phyloP scores from a whole-genome alignment of 352 stramenopile genomes.

The Phytopythium boreale region DNA sequence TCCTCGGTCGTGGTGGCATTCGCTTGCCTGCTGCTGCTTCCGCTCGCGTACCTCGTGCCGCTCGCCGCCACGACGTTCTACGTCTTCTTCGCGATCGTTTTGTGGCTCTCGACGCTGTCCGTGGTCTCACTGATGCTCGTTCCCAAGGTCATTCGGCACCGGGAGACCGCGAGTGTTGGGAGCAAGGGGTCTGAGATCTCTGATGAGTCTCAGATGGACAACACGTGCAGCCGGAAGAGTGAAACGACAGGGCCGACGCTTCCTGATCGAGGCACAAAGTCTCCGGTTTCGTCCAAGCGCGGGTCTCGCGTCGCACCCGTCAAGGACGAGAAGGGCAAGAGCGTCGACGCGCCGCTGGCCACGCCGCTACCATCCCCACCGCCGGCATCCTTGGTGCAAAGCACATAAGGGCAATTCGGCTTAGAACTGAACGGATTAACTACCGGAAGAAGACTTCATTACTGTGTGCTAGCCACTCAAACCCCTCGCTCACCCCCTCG shows the following conservation, averaged over 20 bases:
- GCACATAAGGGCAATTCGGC: not conserved
- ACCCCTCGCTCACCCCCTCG: too few species aligned
- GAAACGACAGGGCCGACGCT: not conserved
- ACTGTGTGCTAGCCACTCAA: too few species aligned
- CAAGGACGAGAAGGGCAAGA: not conserved
- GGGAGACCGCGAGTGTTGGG: not conserved
- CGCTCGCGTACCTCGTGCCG: slow-evolving; percentile 23
- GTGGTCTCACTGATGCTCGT: slow-evolving; percentile 14
- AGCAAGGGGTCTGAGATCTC: not conserved
- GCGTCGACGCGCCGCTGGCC: not conserved
- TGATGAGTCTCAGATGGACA: not conserved
- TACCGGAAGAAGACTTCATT: too few species aligned
- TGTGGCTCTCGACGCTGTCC: slow-evolving; percentile 5
- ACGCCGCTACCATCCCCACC: not conserved
- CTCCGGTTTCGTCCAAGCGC: not conserved
- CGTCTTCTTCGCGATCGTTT: slow-evolving; percentile 8
- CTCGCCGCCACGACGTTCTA: slow-evolving; percentile 13
- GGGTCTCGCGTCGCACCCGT: not conserved
- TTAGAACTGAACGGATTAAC: too few species aligned
- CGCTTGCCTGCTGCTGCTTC: slow-evolving; percentile 16
- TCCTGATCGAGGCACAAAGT: not conserved
- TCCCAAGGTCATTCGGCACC: slow-evolving; percentile 6
- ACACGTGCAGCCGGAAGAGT: not conserved
- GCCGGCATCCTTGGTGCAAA: not conserved
- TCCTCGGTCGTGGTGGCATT: slow-evolving; percentile 22